Evolutionary conservation across 371 early-diverging fungal genomes (phyloP).

Genomic region (Actinomortierella ambigua): DNA sequence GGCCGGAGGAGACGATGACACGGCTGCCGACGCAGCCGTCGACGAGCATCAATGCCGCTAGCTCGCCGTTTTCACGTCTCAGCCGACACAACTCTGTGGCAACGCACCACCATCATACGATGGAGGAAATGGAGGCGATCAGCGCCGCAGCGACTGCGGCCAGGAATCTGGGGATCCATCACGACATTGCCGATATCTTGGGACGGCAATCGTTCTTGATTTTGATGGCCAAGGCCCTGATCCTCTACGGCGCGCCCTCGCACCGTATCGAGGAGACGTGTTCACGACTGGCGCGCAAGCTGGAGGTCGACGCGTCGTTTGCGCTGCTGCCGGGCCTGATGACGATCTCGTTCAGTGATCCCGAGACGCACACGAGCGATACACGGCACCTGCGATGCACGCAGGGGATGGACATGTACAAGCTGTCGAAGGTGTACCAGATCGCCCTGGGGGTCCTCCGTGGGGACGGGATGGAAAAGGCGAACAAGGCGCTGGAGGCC

Average conservation of each 20-base stretch:
- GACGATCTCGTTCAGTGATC: conserved; percentile 76
- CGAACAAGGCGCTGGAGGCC: conserved; percentile 54
- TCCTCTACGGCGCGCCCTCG: conserved; percentile 66
- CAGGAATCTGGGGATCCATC: conserved; percentile 30
- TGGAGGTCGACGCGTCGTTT: conserved; percentile 74
- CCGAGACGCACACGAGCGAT: conserved; percentile 76
- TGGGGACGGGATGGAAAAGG: conserved; percentile 56
- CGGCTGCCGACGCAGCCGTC: conserved; percentile 37
- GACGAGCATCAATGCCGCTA: conserved; percentile 18
- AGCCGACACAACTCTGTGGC: background rate
- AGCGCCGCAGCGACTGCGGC: conserved; percentile 32
- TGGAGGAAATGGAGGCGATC: conserved; percentile 42
- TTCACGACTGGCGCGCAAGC: conserved; percentile 54
- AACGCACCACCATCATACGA: conserved; percentile 7
- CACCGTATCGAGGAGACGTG: conserved; percentile 66
- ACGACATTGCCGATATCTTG: conserved; percentile 58
- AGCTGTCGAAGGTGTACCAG: conserved; percentile 60
- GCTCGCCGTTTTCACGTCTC: background rate
- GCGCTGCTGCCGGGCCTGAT: conserved; percentile 77
- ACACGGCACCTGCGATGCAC: conserved; percentile 73
- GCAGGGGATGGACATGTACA: conserved; percentile 74
- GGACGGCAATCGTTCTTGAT: conserved; percentile 65
- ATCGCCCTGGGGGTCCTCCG: conserved; percentile 59
- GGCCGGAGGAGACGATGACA: conserved; percentile 11
- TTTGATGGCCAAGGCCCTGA: conserved; percentile 57